phyloP scores from a whole-genome alignment of 345 rosid genomes.

The Gossypium stocksii region DNA sequence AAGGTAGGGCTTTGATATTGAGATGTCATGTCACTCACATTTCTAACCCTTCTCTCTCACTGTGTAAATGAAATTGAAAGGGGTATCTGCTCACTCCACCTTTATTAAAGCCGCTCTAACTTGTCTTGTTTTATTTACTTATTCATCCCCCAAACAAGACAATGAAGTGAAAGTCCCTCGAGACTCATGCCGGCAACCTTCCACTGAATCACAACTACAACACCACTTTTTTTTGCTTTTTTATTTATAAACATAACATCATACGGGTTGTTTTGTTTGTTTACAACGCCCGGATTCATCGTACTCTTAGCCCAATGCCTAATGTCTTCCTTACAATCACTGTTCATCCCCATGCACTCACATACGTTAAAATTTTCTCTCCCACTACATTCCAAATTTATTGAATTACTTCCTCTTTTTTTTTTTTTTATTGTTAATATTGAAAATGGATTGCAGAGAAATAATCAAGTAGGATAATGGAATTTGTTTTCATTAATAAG shows the following conservation, averaged over 20 bases:
- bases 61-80: not conserved
- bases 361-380: not conserved
- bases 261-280: not conserved
- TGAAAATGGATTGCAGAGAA: no score
- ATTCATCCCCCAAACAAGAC: not conserved
- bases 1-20: not conserved
- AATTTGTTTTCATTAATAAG: no score
- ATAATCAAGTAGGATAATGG: no score
- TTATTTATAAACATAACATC: not conserved
- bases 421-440: no score
- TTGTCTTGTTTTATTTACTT: not conserved
- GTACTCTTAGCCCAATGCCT: constrained; percentile 16
- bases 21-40: constrained; percentile 17
- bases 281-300: constrained; percentile 21
- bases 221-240: not conserved
- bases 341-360: not conserved
- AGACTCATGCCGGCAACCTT: constrained; percentile 19
- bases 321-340: not conserved
- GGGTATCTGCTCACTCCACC: not conserved
- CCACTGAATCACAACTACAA: not conserved
- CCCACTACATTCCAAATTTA: not conserved
- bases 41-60: not conserved
- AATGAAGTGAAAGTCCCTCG: constrained; percentile 12
- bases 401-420: no score
- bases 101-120: constrained; percentile 10